Conservation (phyloP, 208 protist genomes). For the Trypanosoma melophagium region DNA sequence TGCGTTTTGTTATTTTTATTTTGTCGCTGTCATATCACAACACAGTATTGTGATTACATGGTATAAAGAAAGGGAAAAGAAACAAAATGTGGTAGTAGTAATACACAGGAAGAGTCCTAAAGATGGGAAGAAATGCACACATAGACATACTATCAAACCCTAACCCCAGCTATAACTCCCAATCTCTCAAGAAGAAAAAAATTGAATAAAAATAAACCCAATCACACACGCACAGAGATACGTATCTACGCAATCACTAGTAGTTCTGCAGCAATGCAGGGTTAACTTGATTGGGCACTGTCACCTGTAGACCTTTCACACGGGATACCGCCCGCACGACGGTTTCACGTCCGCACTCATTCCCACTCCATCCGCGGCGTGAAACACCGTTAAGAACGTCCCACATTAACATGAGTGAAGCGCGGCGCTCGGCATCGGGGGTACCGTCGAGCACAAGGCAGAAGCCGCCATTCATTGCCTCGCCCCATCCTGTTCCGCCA, state of each 20-base stretch:
- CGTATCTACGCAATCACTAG: not conserved
- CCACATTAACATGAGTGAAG: constrained; percentile 78
- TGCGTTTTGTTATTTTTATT: too few relatives aligned
- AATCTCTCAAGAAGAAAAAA: too few relatives aligned
- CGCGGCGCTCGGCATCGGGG: constrained; percentile 34
- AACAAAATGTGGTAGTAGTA: too few relatives aligned
- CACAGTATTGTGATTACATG: too few relatives aligned
- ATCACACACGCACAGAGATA: not conserved
- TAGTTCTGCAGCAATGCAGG: constrained; percentile 22
- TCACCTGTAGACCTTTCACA: constrained; percentile 52
- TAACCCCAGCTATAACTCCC: too few relatives aligned
- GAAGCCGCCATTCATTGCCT: constrained; percentile 91
- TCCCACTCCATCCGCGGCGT: constrained; percentile 74
- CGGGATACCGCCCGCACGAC: constrained; percentile 66
- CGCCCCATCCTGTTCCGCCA: constrained; percentile 85
- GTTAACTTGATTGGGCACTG: constrained; percentile 27
- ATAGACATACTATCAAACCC: too few relatives aligned
- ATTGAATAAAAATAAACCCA: too few relatives aligned
- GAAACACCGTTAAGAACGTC: constrained; percentile 88
- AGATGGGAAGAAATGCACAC: too few relatives aligned
- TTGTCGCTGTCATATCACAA: too few relatives aligned
- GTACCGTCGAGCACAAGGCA: constrained; percentile 87
- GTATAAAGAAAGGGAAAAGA: too few relatives aligned
- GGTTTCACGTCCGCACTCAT: constrained; percentile 67
- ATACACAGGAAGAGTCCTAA: too few relatives aligned